These are phyloP conservation scores for Ustilago trichophora DNA, from an alignment of 1,284 basidiomycete genomes.

Conservation along the genomic window DNA sequence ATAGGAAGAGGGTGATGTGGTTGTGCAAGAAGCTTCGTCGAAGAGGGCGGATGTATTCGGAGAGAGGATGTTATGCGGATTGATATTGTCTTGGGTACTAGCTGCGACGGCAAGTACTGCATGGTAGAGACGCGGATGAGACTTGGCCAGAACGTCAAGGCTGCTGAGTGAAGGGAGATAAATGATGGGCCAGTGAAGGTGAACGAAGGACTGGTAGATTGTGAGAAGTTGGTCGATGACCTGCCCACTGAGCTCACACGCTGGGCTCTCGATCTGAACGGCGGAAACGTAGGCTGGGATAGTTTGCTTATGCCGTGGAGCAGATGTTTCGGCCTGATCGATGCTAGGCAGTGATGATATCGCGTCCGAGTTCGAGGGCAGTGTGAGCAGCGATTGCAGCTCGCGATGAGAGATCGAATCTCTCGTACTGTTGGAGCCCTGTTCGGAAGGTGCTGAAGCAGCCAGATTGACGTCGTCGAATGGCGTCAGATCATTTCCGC, in stretches of 20 bases:
- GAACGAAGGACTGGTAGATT: conserved; percentile 20
- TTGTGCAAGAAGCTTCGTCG: background rate
- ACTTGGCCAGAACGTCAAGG: background rate
- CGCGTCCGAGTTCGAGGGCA: no score
- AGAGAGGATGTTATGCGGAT: background rate
- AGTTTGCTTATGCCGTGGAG: no score
- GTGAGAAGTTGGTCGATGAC: conserved; percentile 9
- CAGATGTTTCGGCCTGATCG: no score
- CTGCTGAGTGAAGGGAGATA: conserved; percentile 17
- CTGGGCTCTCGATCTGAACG: background rate
- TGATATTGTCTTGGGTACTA: conserved; percentile 3
- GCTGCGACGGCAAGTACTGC: conserved; percentile 17
- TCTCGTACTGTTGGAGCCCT: background rate
- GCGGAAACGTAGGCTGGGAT: no score
- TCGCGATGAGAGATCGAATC: background rate
- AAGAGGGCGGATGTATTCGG: background rate
- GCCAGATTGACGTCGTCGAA: background rate
- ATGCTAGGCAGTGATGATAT: background rate
- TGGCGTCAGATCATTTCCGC: background rate
- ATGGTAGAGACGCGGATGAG: conserved; percentile 17
- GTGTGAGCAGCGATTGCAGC: background rate
- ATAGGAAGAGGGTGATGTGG: background rate
- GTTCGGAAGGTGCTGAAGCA: background rate
- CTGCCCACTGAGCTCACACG: background rate
- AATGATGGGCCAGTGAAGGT: conserved; percentile 30